These are phyloP conservation scores for Penicillium coprophilum DNA, from an alignment of 495 filamentous ascomycete species.

Conservation along the genomic window DNA sequence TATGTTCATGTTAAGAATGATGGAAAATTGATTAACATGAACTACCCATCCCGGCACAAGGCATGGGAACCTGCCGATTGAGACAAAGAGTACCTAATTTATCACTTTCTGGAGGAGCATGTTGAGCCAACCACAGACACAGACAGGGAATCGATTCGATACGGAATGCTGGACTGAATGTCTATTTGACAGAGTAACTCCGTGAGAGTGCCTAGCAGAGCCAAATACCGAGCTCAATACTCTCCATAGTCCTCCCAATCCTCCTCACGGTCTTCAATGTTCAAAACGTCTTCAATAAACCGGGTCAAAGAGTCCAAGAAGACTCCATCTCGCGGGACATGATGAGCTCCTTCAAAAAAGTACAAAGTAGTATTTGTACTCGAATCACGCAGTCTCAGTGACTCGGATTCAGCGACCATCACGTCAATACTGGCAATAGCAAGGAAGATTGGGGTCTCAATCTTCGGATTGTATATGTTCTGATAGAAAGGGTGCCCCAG, in stretches of 20 bases:
- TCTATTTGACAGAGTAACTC: not conserved
- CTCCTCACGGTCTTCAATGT: not conserved
- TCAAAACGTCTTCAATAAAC: not conserved
- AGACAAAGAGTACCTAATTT: too few relatives aligned
- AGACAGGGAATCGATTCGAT: not conserved
- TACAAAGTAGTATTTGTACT: not conserved
- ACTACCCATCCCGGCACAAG: too few relatives aligned
- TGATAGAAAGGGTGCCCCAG: conserved; percentile 5
- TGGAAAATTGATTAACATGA: too few relatives aligned
- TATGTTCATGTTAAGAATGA: too few relatives aligned
- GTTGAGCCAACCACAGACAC: too few relatives aligned
- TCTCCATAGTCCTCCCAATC: conserved; percentile 3
- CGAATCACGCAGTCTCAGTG: not conserved
- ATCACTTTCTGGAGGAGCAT: too few relatives aligned
- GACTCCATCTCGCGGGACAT: not conserved
- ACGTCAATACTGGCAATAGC: conserved; percentile 9
- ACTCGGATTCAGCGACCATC: conserved; percentile 9
- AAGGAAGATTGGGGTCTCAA: conserved; percentile 14
- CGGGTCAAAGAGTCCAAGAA: not conserved
- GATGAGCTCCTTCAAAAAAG: not conserved
- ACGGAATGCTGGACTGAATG: not conserved
- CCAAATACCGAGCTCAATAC: not conserved
- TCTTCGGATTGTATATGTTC: conserved; percentile 3
- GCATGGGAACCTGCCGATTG: too few relatives aligned
- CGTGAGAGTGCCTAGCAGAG: not conserved